Evolutionary conservation across 345 rosid genomes (phyloP), one percentile per base, ranked within the genome.

Genomic region (Combretum micranthum): DNA sequence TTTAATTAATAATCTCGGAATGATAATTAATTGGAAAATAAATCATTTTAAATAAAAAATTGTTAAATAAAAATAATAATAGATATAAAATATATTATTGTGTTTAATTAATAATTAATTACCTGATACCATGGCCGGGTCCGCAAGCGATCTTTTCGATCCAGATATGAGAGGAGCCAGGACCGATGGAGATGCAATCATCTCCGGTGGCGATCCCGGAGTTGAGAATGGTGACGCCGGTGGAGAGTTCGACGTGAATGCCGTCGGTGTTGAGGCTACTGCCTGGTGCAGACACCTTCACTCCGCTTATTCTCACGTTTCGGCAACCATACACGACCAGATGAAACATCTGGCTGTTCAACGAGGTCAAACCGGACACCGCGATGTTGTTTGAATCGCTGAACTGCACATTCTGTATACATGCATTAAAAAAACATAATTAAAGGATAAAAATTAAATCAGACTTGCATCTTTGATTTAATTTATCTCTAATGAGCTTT

Each of bases 91-190:
- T 14, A 4, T 23, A 13, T 12, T n/a, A 15, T 32, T 16, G 4
- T 12, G 12, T 13, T 3, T 13, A 3, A 3, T 12, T 3, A 45
- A 13, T 4, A 13, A 13, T 13, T 4, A 14, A 48, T 17, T 55
- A 72, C 77, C 77, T 72, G 54, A 69, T 73, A 12, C 74, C 77
- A 16, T 75, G 80, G 44, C 80, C 80, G 2, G 80, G 76, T 18
- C 80, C 76, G 6, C 76, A 71, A 0, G 46, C 46, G 0, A 71
- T 25, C 17, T 68, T 71, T 52, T 71, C 65, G 10, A 75, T 58
- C 73, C 80, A 68, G 12, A 68, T 48, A 25, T 68, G 57, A 17
- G 61, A 42, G 8, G 75, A 55, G 12, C 73, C 80, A 1, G 73
- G 73, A 13, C 79, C 79, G 3, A 75, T 26, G 0, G 79, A 75